Base-by-base conservation (phyloP, 768 basidiomycete genomes). In the Rhodotorula sphaerocarpa region DNA sequence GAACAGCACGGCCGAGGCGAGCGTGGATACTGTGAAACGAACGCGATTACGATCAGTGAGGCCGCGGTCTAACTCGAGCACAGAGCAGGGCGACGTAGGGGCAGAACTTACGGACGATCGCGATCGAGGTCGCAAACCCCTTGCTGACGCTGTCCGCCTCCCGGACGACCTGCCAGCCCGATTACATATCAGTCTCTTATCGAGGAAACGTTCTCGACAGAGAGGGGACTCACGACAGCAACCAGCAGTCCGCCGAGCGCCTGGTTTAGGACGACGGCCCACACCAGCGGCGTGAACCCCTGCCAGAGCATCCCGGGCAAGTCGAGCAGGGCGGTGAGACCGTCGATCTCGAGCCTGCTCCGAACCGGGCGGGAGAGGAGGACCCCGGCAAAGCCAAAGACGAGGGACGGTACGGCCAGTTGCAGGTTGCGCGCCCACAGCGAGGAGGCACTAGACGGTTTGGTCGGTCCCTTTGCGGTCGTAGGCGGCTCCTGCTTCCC, bases 61-160 rank as follows among this genome's bases (percentile, higher is more conserved):
- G n/a, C n/a, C n/a, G n/a, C n/a, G n/a, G n/a, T n/a, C n/a, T n/a
- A n/a, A n/a, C n/a, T n/a, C n/a, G n/a, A n/a, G n/a, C n/a, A n/a
- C n/a, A n/a, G n/a, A n/a, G n/a, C n/a, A n/a, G n/a, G n/a, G n/a
- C n/a, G 42, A 28, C 11, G 2, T n/a, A 39, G 34, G 15, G 11
- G 7, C 23, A 27, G 18, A 36, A 63, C 63, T 59, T 47, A 57
- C 69, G 20, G 30, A 73, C 55, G 50, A 73, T 68, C 15, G 71
- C 67, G 39, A 72, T 50, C 3, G 55, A 59, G 0, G 72, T 73
- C 23, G 71, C 72, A 46, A 73, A 73, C 3, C 72, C 72, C 30
- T 72, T 73, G 10, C 66, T 63, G 41, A 73, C 66, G 36, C 64
- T 65, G 43, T 69, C 66, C 4, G 71, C 64, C 42, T 70, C 63